Conservation (phyloP, 805 yeast genomes). For the Yarrowia keelungensis region DNA sequence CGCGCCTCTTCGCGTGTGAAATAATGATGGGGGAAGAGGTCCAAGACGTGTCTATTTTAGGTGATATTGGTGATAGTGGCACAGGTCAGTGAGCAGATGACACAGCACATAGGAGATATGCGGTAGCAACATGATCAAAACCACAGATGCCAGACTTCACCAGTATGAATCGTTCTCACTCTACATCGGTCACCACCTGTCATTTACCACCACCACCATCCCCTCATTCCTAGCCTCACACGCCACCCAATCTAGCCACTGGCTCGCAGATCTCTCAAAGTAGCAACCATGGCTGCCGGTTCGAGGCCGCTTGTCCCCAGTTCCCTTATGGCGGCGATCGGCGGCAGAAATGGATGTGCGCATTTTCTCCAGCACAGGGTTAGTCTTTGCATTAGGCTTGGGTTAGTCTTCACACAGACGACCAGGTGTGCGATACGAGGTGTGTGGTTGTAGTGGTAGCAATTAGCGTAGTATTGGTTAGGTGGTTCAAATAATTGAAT, state of each 20-base stretch:
- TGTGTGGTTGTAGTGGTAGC: too few species aligned
- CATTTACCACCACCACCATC: not conserved
- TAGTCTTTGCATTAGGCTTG: conserved; percentile 22
- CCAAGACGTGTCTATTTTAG: too few species aligned
- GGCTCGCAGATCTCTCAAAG: conserved; percentile 21
- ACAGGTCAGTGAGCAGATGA: too few species aligned
- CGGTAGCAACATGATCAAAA: too few species aligned
- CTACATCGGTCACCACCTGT: not conserved
- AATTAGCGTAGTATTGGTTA: too few species aligned
- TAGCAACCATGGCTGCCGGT: conserved; percentile 27
- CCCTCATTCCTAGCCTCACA: not conserved
- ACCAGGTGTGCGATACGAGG: not conserved
- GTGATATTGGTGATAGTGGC: too few species aligned
- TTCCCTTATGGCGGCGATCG: not conserved
- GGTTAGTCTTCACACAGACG: not conserved
- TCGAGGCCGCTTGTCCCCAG: too few species aligned
- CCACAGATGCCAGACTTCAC: too few species aligned
- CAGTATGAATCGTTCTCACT: not conserved
- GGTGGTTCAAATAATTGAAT: too few species aligned
- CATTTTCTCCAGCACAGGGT: not conserved
- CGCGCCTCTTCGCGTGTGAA: conserved; percentile 10
- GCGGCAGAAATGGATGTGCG: conserved; percentile 16
- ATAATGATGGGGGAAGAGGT: too few species aligned
- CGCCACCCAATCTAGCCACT: conserved; percentile 26
- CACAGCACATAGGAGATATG: too few species aligned